Conservation (phyloP, 495 filamentous ascomycete genomes). For the Lindgomyces ingoldianus region DNA sequence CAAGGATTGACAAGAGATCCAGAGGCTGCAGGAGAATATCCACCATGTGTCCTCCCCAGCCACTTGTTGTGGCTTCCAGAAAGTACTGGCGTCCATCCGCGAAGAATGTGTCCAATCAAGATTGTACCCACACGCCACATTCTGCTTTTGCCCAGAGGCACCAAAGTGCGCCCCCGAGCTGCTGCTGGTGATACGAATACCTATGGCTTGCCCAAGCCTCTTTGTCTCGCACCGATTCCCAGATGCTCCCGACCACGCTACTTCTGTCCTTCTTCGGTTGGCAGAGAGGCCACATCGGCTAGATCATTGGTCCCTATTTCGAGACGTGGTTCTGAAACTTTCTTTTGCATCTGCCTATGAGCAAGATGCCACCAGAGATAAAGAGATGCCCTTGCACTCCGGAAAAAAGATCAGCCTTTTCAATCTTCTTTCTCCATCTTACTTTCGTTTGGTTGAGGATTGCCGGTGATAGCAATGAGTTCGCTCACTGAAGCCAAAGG, state of each 20-base stretch:
- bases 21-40: too few relatives aligned
- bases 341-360: slow-evolving; percentile 7
- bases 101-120: neutral
- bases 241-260: neutral
- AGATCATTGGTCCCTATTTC: slow-evolving; percentile 17
- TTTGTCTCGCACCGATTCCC: too few relatives aligned
- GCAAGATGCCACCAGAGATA: neutral
- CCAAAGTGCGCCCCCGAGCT: neutral
- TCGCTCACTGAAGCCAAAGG: slow-evolving; percentile 14
- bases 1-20: too few relatives aligned
- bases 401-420: neutral
- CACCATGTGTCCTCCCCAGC: neutral
- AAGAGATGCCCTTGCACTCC: neutral
- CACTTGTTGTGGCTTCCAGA: too few relatives aligned
- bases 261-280: neutral
- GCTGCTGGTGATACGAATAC: neutral
- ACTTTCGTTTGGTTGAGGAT: neutral
- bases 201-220: neutral
- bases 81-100: neutral
- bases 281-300: slow-evolving; percentile 7
- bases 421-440: neutral
- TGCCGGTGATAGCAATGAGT: slow-evolving; percentile 7
- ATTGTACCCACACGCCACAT: neutral
- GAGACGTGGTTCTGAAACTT: neutral
- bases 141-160: neutral